These are phyloP conservation scores for Solanum virginianum DNA, from an alignment of 257 asterid species.

Conservation along the genomic window DNA sequence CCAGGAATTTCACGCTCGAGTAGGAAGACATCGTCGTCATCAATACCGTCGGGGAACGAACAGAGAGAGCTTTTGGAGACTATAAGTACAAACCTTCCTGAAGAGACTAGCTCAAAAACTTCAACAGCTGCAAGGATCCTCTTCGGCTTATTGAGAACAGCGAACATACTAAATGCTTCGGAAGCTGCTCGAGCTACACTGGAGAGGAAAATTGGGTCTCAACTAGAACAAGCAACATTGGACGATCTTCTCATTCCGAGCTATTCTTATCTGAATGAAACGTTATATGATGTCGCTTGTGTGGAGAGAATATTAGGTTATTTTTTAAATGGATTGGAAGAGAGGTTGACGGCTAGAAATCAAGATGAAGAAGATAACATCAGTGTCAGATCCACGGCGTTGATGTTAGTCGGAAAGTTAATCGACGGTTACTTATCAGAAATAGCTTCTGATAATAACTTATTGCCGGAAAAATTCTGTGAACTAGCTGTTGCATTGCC, in stretches of 20 bases:
- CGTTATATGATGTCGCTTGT: constrained; percentile 84
- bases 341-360: constrained; percentile 22
- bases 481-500: constrained; percentile 72
- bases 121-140: constrained; percentile 40
- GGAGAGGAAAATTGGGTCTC: constrained; percentile 85
- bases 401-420: constrained; percentile 78
- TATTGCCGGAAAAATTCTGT: constrained; percentile 63
- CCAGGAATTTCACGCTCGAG: constrained; percentile 71
- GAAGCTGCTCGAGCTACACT: constrained; percentile 43
- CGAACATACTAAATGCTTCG: constrained; percentile 66
- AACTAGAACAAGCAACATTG: constrained; percentile 71
- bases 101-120: constrained; percentile 26
- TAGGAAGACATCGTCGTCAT: constrained; percentile 50
- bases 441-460: constrained; percentile 86
- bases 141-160: constrained; percentile 71
- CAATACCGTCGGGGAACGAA: constrained; percentile 52
- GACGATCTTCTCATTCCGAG: constrained; percentile 93
- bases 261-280: constrained; percentile 83
- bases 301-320: constrained; percentile 66
- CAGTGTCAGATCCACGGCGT: constrained; percentile 37
- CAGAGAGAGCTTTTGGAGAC: constrained; percentile 85
- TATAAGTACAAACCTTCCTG: constrained; percentile 48
- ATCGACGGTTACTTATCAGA: constrained; percentile 97
- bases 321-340: constrained; percentile 42
- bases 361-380: constrained; percentile 27